Percentiles rank a stretch among this genome's conserved stretches.
These are phyloP conservation scores for Malus hybrid DNA, from an alignment of 331 rosid genomes.

Conservation along the genomic window DNA sequence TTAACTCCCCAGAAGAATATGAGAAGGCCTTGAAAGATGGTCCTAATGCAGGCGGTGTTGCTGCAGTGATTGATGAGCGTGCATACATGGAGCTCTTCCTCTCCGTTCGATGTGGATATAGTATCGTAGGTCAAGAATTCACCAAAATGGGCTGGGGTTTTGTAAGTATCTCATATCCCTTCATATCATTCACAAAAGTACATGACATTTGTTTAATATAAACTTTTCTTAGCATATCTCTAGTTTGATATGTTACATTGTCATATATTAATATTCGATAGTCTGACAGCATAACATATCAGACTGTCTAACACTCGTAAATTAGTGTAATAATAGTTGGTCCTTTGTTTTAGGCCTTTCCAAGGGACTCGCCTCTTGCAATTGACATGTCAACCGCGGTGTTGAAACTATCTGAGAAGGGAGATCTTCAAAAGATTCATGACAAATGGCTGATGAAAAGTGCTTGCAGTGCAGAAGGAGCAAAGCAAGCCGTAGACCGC, in stretches of 20 bases:
- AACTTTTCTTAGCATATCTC: too few relatives aligned
- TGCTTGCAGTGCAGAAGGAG: conserved; percentile 56
- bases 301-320: background rate
- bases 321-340: background rate
- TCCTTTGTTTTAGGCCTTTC: conserved; percentile 34
- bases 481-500: conserved; percentile 44
- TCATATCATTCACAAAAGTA: background rate
- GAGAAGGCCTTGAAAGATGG: conserved; percentile 50
- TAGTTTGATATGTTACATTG: too few relatives aligned
- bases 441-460: conserved; percentile 64
- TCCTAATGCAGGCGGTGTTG: conserved; percentile 42
- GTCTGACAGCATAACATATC: too few relatives aligned
- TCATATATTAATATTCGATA: too few relatives aligned
- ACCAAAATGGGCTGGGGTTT: conserved; percentile 81
- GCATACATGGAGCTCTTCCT: conserved; percentile 65
- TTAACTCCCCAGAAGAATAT: conserved; percentile 34
- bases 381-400: conserved; percentile 58
- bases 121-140: conserved; percentile 70
- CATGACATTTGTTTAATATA: too few relatives aligned
- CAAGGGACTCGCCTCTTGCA: conserved; percentile 60
- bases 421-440: conserved; percentile 52
- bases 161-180: conserved; percentile 22
- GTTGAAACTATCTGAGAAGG: conserved; percentile 46
- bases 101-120: conserved; percentile 45
- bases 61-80: conserved; percentile 57